phyloP scores from a whole-genome alignment of 177 flowering plant species.

The Tripterygium wilfordii region DNA sequence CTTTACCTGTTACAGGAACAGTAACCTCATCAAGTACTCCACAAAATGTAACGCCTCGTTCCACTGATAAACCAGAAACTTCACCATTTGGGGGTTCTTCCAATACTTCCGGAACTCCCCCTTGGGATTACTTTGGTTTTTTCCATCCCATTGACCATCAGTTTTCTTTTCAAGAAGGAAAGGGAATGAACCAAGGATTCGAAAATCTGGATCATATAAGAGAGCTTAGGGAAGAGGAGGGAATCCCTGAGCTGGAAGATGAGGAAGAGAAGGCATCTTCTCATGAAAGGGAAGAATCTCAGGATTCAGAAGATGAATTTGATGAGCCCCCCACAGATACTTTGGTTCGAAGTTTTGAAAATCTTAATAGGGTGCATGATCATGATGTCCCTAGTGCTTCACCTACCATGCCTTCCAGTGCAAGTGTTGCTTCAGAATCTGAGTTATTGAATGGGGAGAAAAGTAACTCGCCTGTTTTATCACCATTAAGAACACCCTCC shows the following conservation, averaged over 20 bases:
- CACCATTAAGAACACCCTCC: constrained; percentile 39
- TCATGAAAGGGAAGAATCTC: constrained; percentile 30
- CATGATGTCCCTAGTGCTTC: constrained; percentile 23
- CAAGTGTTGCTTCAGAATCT: constrained; percentile 31
- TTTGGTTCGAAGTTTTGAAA: constrained; percentile 67
- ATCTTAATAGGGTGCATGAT: constrained; percentile 38
- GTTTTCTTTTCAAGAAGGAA: constrained; percentile 48
- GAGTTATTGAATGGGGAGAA: constrained; percentile 41
- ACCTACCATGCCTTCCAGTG: constrained; percentile 30
- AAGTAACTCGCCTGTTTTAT: constrained; percentile 41
- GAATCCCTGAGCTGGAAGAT: constrained; percentile 58
- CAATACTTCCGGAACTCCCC: constrained; percentile 35
- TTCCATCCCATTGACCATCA: constrained; percentile 51
- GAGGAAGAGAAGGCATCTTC: constrained; percentile 40
- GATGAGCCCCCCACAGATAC: constrained; percentile 62
- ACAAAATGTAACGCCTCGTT: constrained; percentile 33
- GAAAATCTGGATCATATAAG: constrained; percentile 40
- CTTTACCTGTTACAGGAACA: constrained; percentile 38
- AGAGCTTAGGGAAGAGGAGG: constrained; percentile 51
- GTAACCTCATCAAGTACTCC: constrained; percentile 51
- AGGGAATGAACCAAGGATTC: constrained; percentile 23
- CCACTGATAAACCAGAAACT: constrained; percentile 34
- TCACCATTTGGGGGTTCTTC: constrained; percentile 33
- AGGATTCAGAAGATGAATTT: constrained; percentile 78
- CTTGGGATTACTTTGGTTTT: constrained; percentile 86